Evolutionary conservation across 2,329 filamentous ascomycete species (phyloP).

Genomic region (Penicillium sp.): DNA sequence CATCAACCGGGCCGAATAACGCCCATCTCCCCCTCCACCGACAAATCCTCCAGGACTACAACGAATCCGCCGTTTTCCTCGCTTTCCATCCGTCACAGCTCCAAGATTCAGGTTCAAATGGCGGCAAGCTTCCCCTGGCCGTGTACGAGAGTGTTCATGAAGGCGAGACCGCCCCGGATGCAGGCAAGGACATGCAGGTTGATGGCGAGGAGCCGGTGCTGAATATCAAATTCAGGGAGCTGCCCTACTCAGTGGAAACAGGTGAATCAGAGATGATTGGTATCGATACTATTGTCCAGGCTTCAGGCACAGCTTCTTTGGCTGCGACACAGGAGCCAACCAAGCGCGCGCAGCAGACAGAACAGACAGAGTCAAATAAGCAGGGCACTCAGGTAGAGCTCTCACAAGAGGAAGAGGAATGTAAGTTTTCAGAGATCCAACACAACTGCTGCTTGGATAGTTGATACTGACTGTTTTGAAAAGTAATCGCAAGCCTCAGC

Average conservation of each 20-base stretch:
- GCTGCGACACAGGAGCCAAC: slow-evolving; percentile 33
- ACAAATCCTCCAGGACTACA: slow-evolving; percentile 70
- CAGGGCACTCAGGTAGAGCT: slow-evolving; percentile 37
- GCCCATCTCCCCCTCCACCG: slow-evolving; percentile 70
- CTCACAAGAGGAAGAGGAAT: slow-evolving; percentile 62
- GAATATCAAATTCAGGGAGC: slow-evolving; percentile 72
- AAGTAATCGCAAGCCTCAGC: slow-evolving; percentile 66
- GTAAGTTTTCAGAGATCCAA: slow-evolving; percentile 36
- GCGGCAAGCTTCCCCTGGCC: slow-evolving; percentile 81
- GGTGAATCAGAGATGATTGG: slow-evolving; percentile 97
- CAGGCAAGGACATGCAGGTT: slow-evolving; percentile 66
- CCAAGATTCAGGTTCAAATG: slow-evolving; percentile 53
- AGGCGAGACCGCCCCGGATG: slow-evolving; percentile 59
- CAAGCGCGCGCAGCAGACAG: slow-evolving; percentile 9
- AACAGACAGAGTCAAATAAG: slow-evolving; percentile 24
- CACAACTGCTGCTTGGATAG: slow-evolving; percentile 7
- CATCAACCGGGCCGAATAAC: slow-evolving; percentile 66
- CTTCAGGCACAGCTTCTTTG: slow-evolving; percentile 74
- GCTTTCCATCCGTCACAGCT: slow-evolving; percentile 73
- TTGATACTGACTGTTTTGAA: slow-evolving; percentile 7
- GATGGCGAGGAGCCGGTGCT: slow-evolving; percentile 60
- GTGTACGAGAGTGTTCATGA: slow-evolving; percentile 86
- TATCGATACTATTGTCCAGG: slow-evolving; percentile 86
- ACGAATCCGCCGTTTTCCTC: slow-evolving; percentile 83
- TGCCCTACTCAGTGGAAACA: slow-evolving; percentile 86